Evolutionary conservation across 2,329 filamentous ascomycete genomes (phyloP).

Genomic region (Fusarium proliferatum): DNA sequence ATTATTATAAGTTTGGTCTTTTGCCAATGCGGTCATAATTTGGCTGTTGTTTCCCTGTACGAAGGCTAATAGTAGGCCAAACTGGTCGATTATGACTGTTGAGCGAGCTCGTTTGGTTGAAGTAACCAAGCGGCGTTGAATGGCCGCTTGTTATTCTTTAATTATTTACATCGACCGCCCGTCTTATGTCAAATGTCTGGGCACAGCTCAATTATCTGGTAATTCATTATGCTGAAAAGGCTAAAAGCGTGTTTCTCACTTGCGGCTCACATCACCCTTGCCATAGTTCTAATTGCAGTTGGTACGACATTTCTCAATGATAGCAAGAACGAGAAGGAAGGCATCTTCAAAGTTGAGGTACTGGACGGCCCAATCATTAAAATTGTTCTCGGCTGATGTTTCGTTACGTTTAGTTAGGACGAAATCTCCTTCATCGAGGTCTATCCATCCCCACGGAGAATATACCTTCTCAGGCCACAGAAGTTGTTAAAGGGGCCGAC

Average conservation of each 20-base stretch:
- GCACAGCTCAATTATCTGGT: not conserved
- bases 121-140: not conserved
- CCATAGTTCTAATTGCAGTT: not conserved
- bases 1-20: not conserved
- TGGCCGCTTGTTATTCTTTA: not conserved
- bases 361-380: not conserved
- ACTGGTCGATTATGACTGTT: not conserved
- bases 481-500: not conserved
- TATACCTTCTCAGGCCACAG: conserved; percentile 4
- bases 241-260: not conserved
- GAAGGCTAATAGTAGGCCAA: not conserved
- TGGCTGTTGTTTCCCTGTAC: not conserved
- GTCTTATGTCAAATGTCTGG: not conserved
- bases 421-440: not conserved
- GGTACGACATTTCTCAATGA: not conserved
- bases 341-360: conserved; percentile 5
- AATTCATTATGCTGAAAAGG: not conserved
- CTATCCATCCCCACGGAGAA: conserved; percentile 1
- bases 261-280: not conserved
- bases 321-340: conserved; percentile 5
- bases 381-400: not conserved
- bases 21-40: not conserved
- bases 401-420: conserved; percentile 1
- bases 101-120: not conserved
- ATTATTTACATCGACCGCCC: not conserved